Conservation (phyloP, 2,329 filamentous ascomycete genomes). For the Penicillium sp. region DNA sequence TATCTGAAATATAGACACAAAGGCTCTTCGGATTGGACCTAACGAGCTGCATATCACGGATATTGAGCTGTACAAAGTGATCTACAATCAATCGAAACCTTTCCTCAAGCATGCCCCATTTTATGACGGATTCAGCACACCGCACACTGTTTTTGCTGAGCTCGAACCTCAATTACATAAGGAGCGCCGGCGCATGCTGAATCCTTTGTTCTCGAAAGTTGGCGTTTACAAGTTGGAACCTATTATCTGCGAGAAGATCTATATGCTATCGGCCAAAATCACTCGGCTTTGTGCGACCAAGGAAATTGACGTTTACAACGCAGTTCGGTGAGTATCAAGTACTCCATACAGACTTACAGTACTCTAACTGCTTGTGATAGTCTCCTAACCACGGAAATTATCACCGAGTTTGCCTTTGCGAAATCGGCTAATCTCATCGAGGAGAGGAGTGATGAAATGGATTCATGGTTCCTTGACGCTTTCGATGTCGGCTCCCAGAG, state of each 20-base stretch:
- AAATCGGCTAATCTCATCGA: neutral
- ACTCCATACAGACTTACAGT: neutral
- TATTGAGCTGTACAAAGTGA: neutral
- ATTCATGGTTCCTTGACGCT: neutral
- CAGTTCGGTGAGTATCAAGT: neutral
- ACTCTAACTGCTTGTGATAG: neutral
- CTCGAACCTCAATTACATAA: neutral
- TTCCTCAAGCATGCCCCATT: neutral
- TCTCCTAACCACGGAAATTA: neutral
- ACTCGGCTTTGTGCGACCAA: neutral
- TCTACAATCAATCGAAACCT: neutral
- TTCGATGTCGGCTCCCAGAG: neutral
- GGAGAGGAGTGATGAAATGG: neutral
- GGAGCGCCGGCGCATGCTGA: neutral
- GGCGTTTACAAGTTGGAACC: neutral
- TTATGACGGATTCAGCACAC: neutral
- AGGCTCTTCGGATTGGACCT: neutral
- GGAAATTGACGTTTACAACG: neutral
- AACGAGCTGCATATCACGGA: neutral
- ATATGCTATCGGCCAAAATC: neutral
- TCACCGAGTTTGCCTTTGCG: neutral
- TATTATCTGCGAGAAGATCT: neutral
- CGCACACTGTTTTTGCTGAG: neutral
- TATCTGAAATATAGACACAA: neutral
- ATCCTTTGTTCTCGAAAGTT: neutral